A percentile compares a stretch with the other conserved stretches of the same genome.
Evolutionary conservation across 352 stramenopile species (phyloP).

Genomic region (Phytophthora pisi): DNA sequence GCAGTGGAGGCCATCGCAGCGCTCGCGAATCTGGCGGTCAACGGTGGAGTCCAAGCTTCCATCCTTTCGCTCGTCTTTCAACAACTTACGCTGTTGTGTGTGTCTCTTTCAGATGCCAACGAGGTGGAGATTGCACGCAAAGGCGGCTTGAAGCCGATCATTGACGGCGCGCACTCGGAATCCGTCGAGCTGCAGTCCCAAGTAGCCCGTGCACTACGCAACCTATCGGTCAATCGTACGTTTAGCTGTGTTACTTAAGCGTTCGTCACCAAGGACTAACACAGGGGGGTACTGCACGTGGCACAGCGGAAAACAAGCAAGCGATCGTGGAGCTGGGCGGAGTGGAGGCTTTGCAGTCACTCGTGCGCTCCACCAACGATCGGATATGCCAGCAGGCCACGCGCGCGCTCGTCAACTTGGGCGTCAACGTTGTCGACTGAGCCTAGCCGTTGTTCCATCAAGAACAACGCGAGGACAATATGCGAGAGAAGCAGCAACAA

Average conservation of each 20-base stretch:
- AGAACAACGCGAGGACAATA: background rate
- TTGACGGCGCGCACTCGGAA: constrained; percentile 80
- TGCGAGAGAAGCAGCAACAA: constrained; percentile 15
- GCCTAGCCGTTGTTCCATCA: constrained; percentile 1
- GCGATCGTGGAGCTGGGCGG: constrained; percentile 84
- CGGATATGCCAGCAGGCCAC: constrained; percentile 91
- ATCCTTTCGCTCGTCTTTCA: background rate
- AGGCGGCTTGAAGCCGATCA: constrained; percentile 91
- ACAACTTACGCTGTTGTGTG: constrained; percentile 2
- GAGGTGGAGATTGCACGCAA: constrained; percentile 91
- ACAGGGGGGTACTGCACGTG: constrained; percentile 3
- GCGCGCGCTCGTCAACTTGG: constrained; percentile 88
- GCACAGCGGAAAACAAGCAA: constrained; percentile 88
- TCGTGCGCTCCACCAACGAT: constrained; percentile 83
- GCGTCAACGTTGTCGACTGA: constrained; percentile 82
- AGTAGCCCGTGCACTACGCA: constrained; percentile 91
- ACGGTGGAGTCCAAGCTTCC: constrained; percentile 51
- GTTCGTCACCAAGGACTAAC: background rate
- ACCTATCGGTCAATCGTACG: constrained; percentile 93
- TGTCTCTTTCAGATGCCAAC: constrained; percentile 81
- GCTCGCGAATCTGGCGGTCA: constrained; percentile 94
- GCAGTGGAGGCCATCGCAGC: constrained; percentile 93
- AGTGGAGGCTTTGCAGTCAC: constrained; percentile 79
- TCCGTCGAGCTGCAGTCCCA: constrained; percentile 89
- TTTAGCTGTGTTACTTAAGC: constrained; percentile 4